These are phyloP conservation scores for Talaromyces sp. DNA, from an alignment of 2,329 filamentous ascomycete genomes.

Conservation along the genomic window DNA sequence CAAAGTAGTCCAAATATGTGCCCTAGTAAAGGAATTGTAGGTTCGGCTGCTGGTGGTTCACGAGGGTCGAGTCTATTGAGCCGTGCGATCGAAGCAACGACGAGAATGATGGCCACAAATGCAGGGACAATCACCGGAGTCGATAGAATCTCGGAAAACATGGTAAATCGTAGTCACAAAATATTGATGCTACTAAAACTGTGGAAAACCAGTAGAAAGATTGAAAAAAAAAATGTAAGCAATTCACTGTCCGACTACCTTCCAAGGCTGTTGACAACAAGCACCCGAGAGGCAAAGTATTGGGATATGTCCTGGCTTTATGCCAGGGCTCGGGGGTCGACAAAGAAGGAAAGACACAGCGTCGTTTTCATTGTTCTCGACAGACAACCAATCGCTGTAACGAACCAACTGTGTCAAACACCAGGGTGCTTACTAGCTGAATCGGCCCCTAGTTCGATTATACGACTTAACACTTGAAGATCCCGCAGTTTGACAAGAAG, in stretches of 20 bases:
- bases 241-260: background rate
- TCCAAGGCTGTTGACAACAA: background rate
- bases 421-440: too few relatives aligned
- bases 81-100: background rate
- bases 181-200: background rate
- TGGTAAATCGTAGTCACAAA: background rate
- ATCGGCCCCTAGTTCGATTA: too few relatives aligned
- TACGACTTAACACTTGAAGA: too few relatives aligned
- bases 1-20: conserved; percentile 21
- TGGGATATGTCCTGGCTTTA: background rate
- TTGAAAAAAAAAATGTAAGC: background rate
- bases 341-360: background rate
- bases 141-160: background rate
- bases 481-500: background rate
- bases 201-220: background rate
- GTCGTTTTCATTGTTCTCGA: background rate
- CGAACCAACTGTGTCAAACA: too few relatives aligned
- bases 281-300: background rate
- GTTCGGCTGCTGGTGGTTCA: conserved; percentile 20
- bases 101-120: background rate
- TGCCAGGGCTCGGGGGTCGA: too few relatives aligned
- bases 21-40: conserved; percentile 23
- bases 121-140: background rate
- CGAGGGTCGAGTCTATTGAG: conserved; percentile 18
- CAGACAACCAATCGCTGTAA: background rate